Evolutionary conservation across 106 monocot species (phyloP).

Genomic region (Triglochin maritima): DNA sequence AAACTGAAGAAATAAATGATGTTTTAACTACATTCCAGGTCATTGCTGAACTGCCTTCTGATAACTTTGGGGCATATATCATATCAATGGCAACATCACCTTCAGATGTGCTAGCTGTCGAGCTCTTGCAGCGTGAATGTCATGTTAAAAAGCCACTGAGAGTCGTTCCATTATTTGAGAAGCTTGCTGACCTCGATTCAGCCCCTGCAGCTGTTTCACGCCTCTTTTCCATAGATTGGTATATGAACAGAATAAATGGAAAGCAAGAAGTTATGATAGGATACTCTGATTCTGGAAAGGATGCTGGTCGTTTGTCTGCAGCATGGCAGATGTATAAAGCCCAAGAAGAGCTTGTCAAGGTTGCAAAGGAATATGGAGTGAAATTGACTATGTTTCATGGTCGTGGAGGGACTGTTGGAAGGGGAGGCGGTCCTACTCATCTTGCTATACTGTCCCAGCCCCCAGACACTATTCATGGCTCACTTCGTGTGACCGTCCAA

Average conservation of each 20-base stretch:
- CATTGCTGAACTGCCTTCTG: constrained; percentile 63
- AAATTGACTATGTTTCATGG: constrained; percentile 92
- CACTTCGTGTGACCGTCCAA: constrained; percentile 75
- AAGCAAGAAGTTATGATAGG: constrained; percentile 98
- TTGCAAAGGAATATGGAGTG: constrained; percentile 68
- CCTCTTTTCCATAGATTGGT: constrained; percentile 76
- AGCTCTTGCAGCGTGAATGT: constrained; percentile 59
- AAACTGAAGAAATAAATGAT: constrained; percentile 71
- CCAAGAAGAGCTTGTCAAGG: constrained; percentile 74
- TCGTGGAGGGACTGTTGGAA: constrained; percentile 80
- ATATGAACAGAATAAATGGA: constrained; percentile 63
- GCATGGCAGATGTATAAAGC: constrained; percentile 88
- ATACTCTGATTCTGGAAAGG: constrained; percentile 87
- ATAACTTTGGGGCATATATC: constrained; percentile 76
- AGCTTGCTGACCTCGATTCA: constrained; percentile 77
- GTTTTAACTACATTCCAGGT: constrained; percentile 66
- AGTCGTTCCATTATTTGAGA: constrained; percentile 84
- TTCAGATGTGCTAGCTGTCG: constrained; percentile 85
- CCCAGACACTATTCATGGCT: constrained; percentile 71
- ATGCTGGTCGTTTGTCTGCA: constrained; percentile 78
- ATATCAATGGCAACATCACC: constrained; percentile 85
- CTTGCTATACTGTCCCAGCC: constrained; percentile 82
- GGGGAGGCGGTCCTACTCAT: constrained; percentile 79
- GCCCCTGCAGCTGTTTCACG: constrained; percentile 68
- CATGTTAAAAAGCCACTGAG: constrained; percentile 56